Evolutionary conservation across 2,329 filamentous ascomycete species (phyloP).

Genomic region (Penicillium sp.): DNA sequence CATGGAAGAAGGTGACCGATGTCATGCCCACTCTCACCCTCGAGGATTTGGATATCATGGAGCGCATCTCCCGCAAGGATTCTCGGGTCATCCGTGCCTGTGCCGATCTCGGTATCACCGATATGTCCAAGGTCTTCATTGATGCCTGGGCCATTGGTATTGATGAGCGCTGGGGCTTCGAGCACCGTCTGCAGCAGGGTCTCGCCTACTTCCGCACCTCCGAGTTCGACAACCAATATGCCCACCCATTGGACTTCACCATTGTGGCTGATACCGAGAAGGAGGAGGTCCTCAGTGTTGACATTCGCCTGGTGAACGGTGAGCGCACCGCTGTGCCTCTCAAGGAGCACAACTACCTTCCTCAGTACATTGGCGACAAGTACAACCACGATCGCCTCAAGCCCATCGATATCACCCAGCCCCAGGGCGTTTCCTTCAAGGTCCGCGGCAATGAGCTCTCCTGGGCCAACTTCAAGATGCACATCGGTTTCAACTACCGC

Average conservation of each 20-base stretch:
- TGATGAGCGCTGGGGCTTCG: slow-evolving; percentile 38
- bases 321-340: slow-evolving; percentile 25
- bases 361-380: slow-evolving; percentile 26
- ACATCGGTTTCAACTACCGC: slow-evolving; percentile 51
- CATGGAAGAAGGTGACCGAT: slow-evolving; percentile 40
- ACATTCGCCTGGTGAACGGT: slow-evolving; percentile 27
- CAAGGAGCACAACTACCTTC: slow-evolving; percentile 29
- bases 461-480: slow-evolving; percentile 37
- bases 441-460: slow-evolving; percentile 31
- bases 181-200: slow-evolving; percentile 35
- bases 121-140: slow-evolving; percentile 37
- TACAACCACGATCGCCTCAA: slow-evolving; percentile 28
- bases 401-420: slow-evolving; percentile 31
- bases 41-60: slow-evolving; percentile 37
- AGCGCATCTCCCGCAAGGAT: slow-evolving; percentile 34
- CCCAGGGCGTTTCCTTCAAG: slow-evolving; percentile 31
- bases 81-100: slow-evolving; percentile 35
- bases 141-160: slow-evolving; percentile 41
- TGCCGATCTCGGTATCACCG: slow-evolving; percentile 36
- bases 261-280: slow-evolving; percentile 30
- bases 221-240: slow-evolving; percentile 33
- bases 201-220: slow-evolving; percentile 35
- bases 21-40: slow-evolving; percentile 49
- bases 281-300: slow-evolving; percentile 30
- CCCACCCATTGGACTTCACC: slow-evolving; percentile 30